Evolutionary conservation across 208 protist genomes (phyloP).

Genomic region (Strigomonas oncopelti): DNA sequence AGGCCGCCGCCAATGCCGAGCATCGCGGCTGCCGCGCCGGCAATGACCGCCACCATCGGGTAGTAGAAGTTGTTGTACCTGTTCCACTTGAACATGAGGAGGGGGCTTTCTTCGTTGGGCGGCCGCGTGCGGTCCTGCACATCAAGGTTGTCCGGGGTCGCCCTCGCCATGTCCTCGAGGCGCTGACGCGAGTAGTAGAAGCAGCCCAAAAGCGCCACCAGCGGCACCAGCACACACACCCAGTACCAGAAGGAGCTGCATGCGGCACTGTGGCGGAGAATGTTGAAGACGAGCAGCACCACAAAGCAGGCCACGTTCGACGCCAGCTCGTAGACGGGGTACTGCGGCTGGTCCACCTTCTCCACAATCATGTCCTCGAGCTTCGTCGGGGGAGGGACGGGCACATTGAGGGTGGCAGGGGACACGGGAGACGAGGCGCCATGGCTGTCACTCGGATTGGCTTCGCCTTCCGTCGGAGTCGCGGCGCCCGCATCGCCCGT

Average conservation of each 20-base stretch:
- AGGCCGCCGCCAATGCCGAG: conserved; percentile 84
- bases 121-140: conserved; percentile 15
- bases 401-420: not conserved
- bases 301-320: conserved; percentile 55
- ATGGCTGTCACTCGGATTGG: not conserved
- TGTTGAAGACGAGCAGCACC: conserved; percentile 65
- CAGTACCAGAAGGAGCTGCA: conserved; percentile 60
- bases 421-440: not conserved
- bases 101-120: not conserved
- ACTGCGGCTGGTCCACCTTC: conserved; percentile 38
- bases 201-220: conserved; percentile 22
- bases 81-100: conserved; percentile 63
- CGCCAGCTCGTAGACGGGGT: conserved; percentile 45
- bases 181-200: conserved; percentile 42
- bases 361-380: not conserved
- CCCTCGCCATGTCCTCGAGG: conserved; percentile 23
- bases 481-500: conserved; percentile 5
- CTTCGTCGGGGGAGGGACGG: not conserved
- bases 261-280: conserved; percentile 28
- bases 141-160: not conserved
- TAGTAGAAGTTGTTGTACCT: conserved; percentile 42
- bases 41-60: conserved; percentile 65
- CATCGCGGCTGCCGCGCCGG: conserved; percentile 70
- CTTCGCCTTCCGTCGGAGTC: not conserved
- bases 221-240: conserved; percentile 36